phyloP scores from a whole-genome alignment of 345 rosid genomes.

The Xanthoceras sorbifolium region DNA sequence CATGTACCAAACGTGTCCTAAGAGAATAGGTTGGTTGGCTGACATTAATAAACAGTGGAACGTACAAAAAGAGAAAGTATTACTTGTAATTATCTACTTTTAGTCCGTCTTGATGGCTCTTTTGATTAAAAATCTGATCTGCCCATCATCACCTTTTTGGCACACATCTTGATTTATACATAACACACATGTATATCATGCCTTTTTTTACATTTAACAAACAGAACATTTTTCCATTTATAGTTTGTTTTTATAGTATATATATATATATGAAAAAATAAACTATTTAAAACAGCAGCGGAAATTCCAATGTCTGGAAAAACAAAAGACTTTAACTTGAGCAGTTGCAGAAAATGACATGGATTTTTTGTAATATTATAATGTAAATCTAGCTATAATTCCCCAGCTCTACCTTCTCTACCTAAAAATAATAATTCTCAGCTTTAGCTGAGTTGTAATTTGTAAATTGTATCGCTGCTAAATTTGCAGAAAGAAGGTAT shows the following conservation, averaged over 20 bases:
- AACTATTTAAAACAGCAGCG: no score
- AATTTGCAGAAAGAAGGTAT: no score
- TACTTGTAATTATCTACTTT: not conserved
- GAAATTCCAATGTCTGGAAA: not conserved
- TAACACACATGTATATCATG: not conserved
- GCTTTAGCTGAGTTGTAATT: no score
- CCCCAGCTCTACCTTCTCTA: no score
- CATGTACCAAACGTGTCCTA: no score
- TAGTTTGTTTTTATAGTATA: not conserved
- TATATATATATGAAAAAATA: no score
- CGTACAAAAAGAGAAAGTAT: not conserved
- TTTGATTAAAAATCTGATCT: not conserved
- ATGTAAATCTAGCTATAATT: no score
- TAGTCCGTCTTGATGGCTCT: not conserved
- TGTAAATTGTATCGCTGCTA: no score
- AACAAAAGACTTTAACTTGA: not conserved
- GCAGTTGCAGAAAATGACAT: not conserved
- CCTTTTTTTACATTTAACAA: not conserved
- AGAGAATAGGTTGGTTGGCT: no score
- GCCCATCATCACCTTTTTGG: not conserved
- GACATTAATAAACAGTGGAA: not conserved
- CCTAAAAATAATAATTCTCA: no score
- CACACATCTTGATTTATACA: not conserved
- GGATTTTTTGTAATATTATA: no score
- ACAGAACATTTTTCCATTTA: not conserved